Conservation (phyloP, 2,329 filamentous ascomycete genomes). For the Xylaria sp. region DNA sequence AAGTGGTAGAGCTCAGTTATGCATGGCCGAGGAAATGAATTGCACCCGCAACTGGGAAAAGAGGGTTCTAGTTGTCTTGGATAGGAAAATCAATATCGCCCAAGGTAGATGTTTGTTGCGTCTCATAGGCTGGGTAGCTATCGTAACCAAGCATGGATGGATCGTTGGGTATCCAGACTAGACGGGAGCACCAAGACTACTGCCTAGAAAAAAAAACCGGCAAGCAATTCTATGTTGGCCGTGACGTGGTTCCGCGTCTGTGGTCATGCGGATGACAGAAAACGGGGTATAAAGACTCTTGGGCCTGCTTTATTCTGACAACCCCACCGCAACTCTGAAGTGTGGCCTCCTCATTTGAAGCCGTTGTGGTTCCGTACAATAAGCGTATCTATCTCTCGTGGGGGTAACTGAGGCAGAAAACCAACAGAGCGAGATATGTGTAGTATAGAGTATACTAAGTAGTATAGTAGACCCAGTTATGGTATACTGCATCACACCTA, state of each 20-base stretch:
- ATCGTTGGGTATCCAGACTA: slow-evolving; percentile 16
- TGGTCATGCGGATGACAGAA: slow-evolving; percentile 35
- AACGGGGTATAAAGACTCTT: slow-evolving; percentile 33
- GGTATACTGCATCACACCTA: slow-evolving; percentile 4
- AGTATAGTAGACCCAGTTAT: neutral
- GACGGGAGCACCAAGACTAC: slow-evolving; percentile 5
- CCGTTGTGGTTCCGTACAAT: slow-evolving; percentile 19
- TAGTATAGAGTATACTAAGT: too few species aligned
- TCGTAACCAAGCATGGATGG: slow-evolving; percentile 7
- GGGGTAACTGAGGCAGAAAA: slow-evolving; percentile 26
- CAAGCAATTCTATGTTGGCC: slow-evolving; percentile 25
- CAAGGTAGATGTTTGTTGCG: slow-evolving; percentile 11
- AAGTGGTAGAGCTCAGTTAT: slow-evolving; percentile 15
- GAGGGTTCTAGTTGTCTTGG: neutral
- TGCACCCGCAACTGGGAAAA: slow-evolving; percentile 7
- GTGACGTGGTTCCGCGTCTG: slow-evolving; percentile 32
- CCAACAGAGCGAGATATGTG: slow-evolving; percentile 9
- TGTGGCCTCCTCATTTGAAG: slow-evolving; percentile 20
- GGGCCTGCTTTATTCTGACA: slow-evolving; percentile 17
- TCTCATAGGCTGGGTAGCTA: slow-evolving; percentile 17
- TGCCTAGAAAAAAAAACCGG: slow-evolving; percentile 6
- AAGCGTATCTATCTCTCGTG: slow-evolving; percentile 30
- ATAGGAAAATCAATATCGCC: neutral
- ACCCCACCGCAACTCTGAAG: slow-evolving; percentile 21
- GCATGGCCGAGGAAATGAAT: slow-evolving; percentile 20